phyloP scores from a whole-genome alignment of 768 basidiomycete species.

The Plicaturopsis crispa region DNA sequence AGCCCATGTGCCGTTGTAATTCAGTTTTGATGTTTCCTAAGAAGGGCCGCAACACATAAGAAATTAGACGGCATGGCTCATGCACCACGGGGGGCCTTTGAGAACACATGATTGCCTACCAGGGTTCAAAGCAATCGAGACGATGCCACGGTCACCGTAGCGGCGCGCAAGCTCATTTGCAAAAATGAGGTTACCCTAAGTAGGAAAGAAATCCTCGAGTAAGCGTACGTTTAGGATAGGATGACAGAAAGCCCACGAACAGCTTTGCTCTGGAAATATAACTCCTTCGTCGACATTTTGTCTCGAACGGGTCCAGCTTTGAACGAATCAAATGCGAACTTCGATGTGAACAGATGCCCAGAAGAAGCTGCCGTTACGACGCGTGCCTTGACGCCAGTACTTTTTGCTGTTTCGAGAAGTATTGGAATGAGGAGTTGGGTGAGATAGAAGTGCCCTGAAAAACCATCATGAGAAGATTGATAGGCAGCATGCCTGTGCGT shows the following conservation, averaged over 20 bases:
- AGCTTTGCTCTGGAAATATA: constrained; percentile 3
- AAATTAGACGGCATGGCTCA: constrained; percentile 6
- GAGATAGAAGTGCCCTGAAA: constrained; percentile 10
- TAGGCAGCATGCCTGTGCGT: no score
- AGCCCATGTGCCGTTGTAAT: constrained; percentile 11
- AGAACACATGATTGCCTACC: constrained; percentile 12
- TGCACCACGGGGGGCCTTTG: no score
- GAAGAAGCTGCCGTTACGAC: constrained; percentile 14
- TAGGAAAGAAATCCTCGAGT: neutral
- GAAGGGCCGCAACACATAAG: no score
- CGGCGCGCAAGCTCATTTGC: constrained; percentile 22
- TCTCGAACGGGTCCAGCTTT: neutral
- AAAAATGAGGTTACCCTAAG: constrained; percentile 21
- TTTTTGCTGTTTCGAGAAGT: constrained; percentile 9
- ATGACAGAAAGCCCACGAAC: constrained; percentile 4
- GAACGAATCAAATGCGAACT: neutral
- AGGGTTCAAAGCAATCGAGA: constrained; percentile 25
- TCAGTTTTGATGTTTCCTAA: constrained; percentile 13
- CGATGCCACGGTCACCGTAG: constrained; percentile 21
- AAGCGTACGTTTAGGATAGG: neutral
- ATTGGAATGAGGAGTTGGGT: constrained; percentile 15
- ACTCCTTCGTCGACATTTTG: neutral
- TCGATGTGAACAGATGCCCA: neutral
- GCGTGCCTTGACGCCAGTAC: constrained; percentile 10
- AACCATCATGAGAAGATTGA: no score